Percentiles rank a stretch among this genome's conserved stretches.
phyloP scores from a whole-genome alignment of 129 eudicot species.

The Artemisia annua region DNA sequence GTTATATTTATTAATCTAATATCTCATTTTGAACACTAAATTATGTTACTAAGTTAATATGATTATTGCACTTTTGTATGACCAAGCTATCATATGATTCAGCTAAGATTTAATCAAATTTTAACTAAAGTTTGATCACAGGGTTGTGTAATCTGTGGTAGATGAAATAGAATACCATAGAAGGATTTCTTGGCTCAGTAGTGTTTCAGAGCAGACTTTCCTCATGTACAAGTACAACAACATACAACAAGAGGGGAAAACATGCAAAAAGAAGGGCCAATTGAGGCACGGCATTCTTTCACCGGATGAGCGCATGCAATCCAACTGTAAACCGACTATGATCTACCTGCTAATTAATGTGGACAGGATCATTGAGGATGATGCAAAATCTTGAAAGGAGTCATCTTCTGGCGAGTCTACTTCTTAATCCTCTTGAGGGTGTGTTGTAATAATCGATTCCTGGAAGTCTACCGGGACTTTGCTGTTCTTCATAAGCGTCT shows the following conservation, averaged over 20 bases:
- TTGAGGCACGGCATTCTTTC: conserved; percentile 11
- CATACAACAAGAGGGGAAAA: conserved; percentile 13
- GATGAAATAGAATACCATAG: no score
- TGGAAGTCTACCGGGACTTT: no score
- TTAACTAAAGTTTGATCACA: no score
- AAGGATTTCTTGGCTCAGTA: no score
- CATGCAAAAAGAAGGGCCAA: conserved; percentile 11
- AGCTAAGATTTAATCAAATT: no score
- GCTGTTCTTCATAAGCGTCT: conserved; percentile 59
- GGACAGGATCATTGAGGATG: not conserved
- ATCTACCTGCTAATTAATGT: not conserved
- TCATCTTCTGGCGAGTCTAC: conserved; percentile 44
- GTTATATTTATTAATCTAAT: no score
- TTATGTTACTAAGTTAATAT: no score
- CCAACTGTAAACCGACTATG: not conserved
- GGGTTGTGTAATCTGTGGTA: no score
- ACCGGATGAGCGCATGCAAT: not conserved
- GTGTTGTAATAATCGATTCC: not conserved
- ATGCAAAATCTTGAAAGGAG: not conserved
- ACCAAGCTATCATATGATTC: no score
- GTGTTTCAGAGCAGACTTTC: no score
- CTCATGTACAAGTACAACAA: not conserved
- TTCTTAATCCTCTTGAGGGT: conserved; percentile 40
- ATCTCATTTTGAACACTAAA: no score
- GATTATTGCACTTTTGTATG: no score